These are phyloP conservation scores for Moelleriella libera DNA, from an alignment of 2,329 filamentous ascomycete genomes.

Conservation along the genomic window DNA sequence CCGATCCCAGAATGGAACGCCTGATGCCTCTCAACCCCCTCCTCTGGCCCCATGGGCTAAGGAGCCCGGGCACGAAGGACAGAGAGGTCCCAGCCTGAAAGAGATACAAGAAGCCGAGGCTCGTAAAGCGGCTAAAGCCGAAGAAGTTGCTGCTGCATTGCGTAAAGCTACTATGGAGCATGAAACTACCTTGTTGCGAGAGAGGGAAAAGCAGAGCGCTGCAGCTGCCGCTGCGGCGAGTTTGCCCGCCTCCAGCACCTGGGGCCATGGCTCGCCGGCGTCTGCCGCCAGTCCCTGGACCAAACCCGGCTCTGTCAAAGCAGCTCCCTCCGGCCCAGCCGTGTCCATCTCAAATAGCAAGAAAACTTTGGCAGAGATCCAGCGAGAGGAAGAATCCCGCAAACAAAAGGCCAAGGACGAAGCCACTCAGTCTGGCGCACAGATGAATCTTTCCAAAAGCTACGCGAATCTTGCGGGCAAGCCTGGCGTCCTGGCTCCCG, in stretches of 20 bases:
- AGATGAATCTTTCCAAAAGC: constrained; percentile 55
- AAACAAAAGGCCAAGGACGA: constrained; percentile 58
- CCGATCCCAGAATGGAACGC: constrained; percentile 67
- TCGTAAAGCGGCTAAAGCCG: constrained; percentile 77
- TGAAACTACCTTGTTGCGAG: constrained; percentile 47
- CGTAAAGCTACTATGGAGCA: constrained; percentile 70
- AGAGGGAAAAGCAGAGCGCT: constrained; percentile 36
- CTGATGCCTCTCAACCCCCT: constrained; percentile 43
- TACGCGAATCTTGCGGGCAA: constrained; percentile 93
- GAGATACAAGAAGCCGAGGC: constrained; percentile 96
- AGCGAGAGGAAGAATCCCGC: constrained; percentile 73
- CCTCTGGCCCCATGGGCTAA: constrained; percentile 93
- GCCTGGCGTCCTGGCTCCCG: constrained; percentile 19
- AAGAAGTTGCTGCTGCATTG: constrained; percentile 64
- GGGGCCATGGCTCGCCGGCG: constrained; percentile 67
- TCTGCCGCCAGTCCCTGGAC: constrained; percentile 53
- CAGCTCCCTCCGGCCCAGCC: constrained; percentile 10
- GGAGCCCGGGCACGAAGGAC: constrained; percentile 53
- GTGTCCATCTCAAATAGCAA: constrained; percentile 33
- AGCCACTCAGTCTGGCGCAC: constrained; percentile 31
- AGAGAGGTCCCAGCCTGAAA: constrained; percentile 82
- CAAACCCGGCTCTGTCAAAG: constrained; percentile 42
- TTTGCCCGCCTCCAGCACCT: constrained; percentile 76
- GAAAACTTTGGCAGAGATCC: constrained; percentile 91
- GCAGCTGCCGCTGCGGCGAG: constrained; percentile 57